A percentile compares a stretch with the other conserved stretches of the same genome.
Evolutionary conservation across 2,329 filamentous ascomycete species (phyloP).

Genomic region (Fusarium sororula): DNA sequence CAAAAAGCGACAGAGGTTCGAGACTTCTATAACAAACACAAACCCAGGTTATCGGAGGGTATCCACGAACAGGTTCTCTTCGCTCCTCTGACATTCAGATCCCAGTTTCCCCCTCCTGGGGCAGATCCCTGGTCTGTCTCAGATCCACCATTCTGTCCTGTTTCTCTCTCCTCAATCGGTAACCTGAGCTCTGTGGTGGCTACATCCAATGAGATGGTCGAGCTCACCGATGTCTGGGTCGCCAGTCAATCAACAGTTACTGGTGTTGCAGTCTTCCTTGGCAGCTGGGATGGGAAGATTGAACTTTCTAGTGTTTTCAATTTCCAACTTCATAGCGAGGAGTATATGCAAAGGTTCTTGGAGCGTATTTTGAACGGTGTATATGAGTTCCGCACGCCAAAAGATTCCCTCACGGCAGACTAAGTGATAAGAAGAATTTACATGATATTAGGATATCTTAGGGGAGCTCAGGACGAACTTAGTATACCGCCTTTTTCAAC

Average conservation of each 20-base stretch:
- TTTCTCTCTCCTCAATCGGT: not conserved
- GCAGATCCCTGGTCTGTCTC: not conserved
- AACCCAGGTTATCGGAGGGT: not conserved
- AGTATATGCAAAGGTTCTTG: not conserved
- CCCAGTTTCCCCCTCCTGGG: not conserved
- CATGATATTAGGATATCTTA: not conserved
- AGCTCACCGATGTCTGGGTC: not conserved
- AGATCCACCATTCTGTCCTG: not conserved
- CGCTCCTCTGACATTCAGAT: not conserved
- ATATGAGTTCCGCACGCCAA: accelerated
- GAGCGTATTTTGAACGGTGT: not conserved
- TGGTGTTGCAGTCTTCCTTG: not conserved
- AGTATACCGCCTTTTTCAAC: too few relatives aligned
- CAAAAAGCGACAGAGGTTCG: not conserved
- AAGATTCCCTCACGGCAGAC: not conserved
- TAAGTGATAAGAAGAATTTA: too few relatives aligned
- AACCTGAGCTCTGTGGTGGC: not conserved
- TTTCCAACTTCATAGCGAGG: not conserved
- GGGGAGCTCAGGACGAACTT: not conserved
- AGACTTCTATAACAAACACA: not conserved
- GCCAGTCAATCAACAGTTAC: not conserved
- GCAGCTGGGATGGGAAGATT: not conserved
- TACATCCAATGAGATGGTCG: accelerated
- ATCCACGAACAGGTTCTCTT: not conserved
- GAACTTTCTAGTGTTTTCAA: not conserved